These are phyloP conservation scores for Rhamnella rubrinervis DNA, from an alignment of 331 rosid species.

Conservation along the genomic window DNA sequence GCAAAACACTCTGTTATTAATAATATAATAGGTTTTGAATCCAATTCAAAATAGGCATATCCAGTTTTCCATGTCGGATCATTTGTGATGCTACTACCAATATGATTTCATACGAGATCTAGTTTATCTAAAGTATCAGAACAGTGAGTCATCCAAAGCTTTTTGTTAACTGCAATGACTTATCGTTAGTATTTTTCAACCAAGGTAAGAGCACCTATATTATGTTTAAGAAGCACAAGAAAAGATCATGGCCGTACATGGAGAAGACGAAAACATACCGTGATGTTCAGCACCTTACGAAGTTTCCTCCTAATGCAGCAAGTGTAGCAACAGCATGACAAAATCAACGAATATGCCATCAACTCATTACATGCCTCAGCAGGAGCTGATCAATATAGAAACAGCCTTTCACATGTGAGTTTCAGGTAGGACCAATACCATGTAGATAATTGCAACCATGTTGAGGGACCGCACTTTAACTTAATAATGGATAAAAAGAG, in stretches of 20 bases:
- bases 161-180: not conserved
- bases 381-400: constrained; percentile 61
- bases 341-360: constrained; percentile 88
- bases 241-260: not conserved
- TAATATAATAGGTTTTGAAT: not conserved
- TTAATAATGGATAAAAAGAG: constrained; percentile 9
- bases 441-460: not conserved
- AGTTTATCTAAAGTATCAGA: too few relatives aligned
- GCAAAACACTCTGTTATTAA: constrained; percentile 6
- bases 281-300: constrained; percentile 81
- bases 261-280: constrained; percentile 46
- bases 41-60: not conserved
- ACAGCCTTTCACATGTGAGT: constrained; percentile 14
- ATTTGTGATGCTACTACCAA: not conserved
- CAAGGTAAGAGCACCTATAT: constrained; percentile 1
- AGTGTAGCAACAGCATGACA: constrained; percentile 96
- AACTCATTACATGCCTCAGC: constrained; percentile 85
- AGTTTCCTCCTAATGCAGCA: constrained; percentile 92
- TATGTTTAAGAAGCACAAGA: not conserved
- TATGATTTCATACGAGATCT: too few relatives aligned
- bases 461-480: not conserved
- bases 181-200: not conserved
- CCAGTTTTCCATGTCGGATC: not conserved
- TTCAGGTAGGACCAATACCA: not conserved
- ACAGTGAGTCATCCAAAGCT: too few relatives aligned